phyloP scores from a whole-genome alignment of 208 protist genomes.

The Balamuthia mandrillaris region DNA sequence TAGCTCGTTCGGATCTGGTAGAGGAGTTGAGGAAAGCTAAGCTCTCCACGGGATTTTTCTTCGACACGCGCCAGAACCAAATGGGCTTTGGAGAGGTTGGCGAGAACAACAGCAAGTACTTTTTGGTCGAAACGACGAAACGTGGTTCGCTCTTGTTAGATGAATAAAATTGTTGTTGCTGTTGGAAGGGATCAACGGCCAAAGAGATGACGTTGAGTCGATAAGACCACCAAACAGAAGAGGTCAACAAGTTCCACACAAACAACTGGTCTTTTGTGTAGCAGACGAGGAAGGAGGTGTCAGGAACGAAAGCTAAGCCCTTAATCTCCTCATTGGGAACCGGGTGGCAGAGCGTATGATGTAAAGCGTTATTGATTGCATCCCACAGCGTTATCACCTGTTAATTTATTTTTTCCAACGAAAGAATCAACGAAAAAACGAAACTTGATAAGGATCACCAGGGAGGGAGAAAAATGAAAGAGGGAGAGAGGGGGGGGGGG shows the following conservation, averaged over 20 bases:
- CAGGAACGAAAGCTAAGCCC: not conserved
- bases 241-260: constrained; percentile 2
- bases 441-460: too few relatives aligned
- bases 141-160: not conserved
- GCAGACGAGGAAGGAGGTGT: not conserved
- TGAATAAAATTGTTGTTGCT: not conserved
- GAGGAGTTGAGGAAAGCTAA: too few relatives aligned
- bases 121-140: not conserved
- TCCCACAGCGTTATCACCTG: constrained; percentile 41
- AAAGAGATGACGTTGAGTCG: not conserved
- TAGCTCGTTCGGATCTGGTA: too few relatives aligned
- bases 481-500: too few relatives aligned
- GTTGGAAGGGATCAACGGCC: not conserved
- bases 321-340: not conserved
- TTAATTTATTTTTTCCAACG: not conserved
- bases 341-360: not conserved
- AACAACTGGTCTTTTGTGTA: not conserved
- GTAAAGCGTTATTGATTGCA: constrained; percentile 9
- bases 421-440: not conserved
- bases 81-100: too few relatives aligned
- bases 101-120: too few relatives aligned
- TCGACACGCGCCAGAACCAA: too few relatives aligned
- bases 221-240: not conserved
- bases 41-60: too few relatives aligned
- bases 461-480: too few relatives aligned